Conservation (phyloP, 2,329 filamentous ascomycete genomes). For the Fusarium sp. region DNA sequence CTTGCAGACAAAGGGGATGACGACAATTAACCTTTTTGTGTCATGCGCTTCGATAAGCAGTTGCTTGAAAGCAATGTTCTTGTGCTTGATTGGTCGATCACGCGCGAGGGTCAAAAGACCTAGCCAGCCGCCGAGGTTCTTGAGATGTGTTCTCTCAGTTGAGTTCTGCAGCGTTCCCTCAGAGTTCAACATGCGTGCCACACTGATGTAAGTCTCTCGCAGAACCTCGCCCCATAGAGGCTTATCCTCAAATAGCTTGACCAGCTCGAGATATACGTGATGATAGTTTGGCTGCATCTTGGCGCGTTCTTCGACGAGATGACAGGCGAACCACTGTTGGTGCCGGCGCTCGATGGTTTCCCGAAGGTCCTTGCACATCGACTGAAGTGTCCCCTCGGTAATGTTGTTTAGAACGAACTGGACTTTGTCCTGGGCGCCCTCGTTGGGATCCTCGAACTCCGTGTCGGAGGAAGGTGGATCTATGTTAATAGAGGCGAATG, state of each 20-base stretch:
- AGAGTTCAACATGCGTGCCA: slow-evolving; percentile 89
- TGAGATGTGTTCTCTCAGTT: slow-evolving; percentile 88
- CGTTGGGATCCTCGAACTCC: slow-evolving; percentile 85
- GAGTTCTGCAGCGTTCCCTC: slow-evolving; percentile 88
- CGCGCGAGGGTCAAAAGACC: slow-evolving; percentile 93
- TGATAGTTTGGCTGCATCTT: slow-evolving; percentile 99
- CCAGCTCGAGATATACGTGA: slow-evolving; percentile 89
- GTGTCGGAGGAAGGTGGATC: slow-evolving; percentile 77
- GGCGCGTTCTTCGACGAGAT: slow-evolving; percentile 94
- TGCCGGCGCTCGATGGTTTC: slow-evolving; percentile 85
- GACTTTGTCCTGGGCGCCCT: slow-evolving; percentile 91
- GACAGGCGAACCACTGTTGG: slow-evolving; percentile 96
- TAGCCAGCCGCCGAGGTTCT: slow-evolving; percentile 95
- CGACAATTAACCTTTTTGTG: slow-evolving; percentile 90
- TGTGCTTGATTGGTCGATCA: slow-evolving; percentile 95
- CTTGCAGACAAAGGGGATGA: slow-evolving; percentile 98
- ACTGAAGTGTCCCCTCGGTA: slow-evolving; percentile 87
- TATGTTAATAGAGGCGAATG: slow-evolving; percentile 85
- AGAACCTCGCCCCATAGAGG: slow-evolving; percentile 90
- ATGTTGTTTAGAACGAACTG: slow-evolving; percentile 98
- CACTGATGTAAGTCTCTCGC: slow-evolving; percentile 90
- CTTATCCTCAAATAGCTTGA: slow-evolving; percentile 86
- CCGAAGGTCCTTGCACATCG: slow-evolving; percentile 86
- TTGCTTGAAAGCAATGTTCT: slow-evolving; percentile 97
- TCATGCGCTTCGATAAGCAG: slow-evolving; percentile 94